Evolutionary conservation across 768 basidiomycete genomes (phyloP), one percentile per base, ranked within the genome.

Genomic region (Tricholoma bakamatsutake): DNA sequence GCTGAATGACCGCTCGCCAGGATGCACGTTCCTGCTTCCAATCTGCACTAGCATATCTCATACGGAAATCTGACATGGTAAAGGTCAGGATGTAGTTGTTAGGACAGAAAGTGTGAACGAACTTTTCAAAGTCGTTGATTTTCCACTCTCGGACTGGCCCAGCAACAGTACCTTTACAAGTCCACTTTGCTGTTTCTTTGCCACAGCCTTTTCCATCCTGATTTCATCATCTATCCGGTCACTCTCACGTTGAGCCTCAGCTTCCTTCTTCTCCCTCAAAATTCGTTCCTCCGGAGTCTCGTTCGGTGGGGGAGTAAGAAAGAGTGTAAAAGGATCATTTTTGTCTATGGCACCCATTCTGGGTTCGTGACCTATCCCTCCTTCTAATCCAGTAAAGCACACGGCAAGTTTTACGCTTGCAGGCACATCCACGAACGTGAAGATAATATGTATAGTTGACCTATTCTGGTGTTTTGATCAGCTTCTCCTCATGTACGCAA

Each of bases 1-100:
- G 83, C 57, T 89, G 88, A 50, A 91, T 80, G 56, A 91, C 84
- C 1, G 85, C 72, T 28, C 84, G 78, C 89, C 89, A 91, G 9
- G 84, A 84, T 1, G 75, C 74, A 37, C 85, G 83, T 64, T 90
- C 88, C 18, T 75, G 73, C 35, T 72, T 71, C 84, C 85, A 89
- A 33, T 78, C 77, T 8, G 73, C 72, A n/a, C 73, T 74, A 9
- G 85, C 82, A 60, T 84, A 88, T 55, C 76, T 78, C 71, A 88
- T 76, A 42, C 85, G 84, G 61, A 89, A 87, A 63, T 88, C 87
- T 89, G 34, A n/a, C 21, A 11, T 15, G 11, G 28, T 2, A n/a
- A 45, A 5, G 13, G 6, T 27, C 3, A 3, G 4, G 39, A 18
- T 4, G 39, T 18, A 43, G 33, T 21, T 50, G 12, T 21, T 10